Evolutionary conservation across 1,284 basidiomycete genomes (phyloP).

Genomic region (Microbotryomycetes sp.): DNA sequence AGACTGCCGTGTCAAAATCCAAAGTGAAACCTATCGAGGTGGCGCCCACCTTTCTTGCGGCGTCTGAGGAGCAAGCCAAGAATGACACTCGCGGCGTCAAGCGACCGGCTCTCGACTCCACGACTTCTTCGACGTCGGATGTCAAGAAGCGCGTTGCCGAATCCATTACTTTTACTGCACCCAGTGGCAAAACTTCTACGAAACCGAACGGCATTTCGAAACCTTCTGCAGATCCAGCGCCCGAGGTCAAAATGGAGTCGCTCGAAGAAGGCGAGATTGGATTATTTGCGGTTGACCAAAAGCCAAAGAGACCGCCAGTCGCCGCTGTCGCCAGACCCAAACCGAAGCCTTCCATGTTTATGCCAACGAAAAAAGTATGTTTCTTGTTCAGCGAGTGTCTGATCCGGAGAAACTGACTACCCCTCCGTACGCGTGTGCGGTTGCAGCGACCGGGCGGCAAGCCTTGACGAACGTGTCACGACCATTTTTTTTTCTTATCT

Average conservation of each 20-base stretch:
- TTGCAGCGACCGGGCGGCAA: background rate
- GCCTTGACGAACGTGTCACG: background rate
- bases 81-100: background rate
- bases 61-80: background rate
- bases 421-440: no score
- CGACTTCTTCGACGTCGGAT: background rate
- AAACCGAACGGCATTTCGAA: background rate
- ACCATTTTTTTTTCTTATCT: background rate
- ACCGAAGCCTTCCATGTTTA: conserved; percentile 2
- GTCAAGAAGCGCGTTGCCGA: background rate
- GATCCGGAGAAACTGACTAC: background rate
- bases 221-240: background rate
- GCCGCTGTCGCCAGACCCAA: background rate
- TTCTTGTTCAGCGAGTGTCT: background rate
- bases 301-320: background rate
- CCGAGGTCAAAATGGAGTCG: background rate
- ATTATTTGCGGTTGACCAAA: background rate
- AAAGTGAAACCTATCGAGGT: background rate
- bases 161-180: no score
- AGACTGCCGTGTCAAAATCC: background rate
- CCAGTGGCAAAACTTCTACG: background rate
- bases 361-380: background rate
- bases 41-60: background rate
- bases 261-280: background rate
- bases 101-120: background rate